A percentile compares a stretch with the other conserved stretches of the same genome.
Evolutionary conservation across 495 filamentous ascomycete genomes (phyloP).

Genomic region (Hypoxylon subgilvum): DNA sequence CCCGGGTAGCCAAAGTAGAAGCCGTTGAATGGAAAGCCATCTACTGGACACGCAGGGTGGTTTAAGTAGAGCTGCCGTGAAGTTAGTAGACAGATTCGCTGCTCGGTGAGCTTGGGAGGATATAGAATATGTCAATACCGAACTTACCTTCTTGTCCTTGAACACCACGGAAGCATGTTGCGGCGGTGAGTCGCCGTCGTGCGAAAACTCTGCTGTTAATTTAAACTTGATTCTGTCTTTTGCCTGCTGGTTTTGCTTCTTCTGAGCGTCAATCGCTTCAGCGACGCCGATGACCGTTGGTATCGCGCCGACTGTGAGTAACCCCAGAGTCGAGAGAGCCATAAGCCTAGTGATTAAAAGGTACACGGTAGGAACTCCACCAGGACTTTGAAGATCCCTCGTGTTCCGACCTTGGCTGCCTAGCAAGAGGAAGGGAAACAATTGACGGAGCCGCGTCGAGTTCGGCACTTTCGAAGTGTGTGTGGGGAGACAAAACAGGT

Average conservation of each 20-base stretch:
- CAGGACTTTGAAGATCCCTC: conserved; percentile 19
- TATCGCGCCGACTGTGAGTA: conserved; percentile 54
- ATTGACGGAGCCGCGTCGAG: conserved; percentile 7
- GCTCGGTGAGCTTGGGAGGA: not conserved
- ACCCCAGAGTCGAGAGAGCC: conserved; percentile 48
- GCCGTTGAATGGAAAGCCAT: conserved; percentile 63
- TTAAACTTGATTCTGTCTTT: conserved; percentile 61
- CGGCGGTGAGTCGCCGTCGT: conserved; percentile 45
- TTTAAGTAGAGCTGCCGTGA: conserved; percentile 51
- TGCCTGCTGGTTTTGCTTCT: conserved; percentile 53
- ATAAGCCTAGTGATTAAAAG: conserved; percentile 22
- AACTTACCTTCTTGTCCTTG: conserved; percentile 53
- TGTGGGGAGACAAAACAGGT: conserved; percentile 29
- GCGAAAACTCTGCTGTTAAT: conserved; percentile 51
- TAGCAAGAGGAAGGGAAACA: conserved; percentile 1
- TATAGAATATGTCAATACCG: not conserved
- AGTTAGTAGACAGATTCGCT: conserved; percentile 11
- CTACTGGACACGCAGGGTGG: conserved; percentile 49
- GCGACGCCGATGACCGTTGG: conserved; percentile 59
- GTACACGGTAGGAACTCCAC: conserved; percentile 15
- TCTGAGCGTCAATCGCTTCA: conserved; percentile 58
- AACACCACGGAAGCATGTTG: conserved; percentile 49
- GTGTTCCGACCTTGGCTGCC: no score
- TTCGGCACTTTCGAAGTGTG: not conserved
- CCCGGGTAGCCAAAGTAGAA: conserved; percentile 66